phyloP scores from a whole-genome alignment of 306 rosid genomes.

The Prunus kanzakura region DNA sequence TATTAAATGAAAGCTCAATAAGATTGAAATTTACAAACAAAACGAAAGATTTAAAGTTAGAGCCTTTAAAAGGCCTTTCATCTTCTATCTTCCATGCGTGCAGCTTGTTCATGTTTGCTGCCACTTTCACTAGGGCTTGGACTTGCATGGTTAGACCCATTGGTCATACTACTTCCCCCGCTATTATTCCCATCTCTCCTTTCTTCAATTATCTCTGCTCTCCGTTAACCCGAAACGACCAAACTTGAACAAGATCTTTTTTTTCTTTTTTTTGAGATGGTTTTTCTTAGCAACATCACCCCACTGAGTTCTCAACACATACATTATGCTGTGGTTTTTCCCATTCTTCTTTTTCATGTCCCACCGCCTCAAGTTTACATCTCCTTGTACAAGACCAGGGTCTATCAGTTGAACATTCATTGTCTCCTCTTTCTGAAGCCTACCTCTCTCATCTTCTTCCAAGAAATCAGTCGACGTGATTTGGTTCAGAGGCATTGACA shows the following conservation, averaged over 20 bases:
- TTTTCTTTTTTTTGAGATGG: neutral
- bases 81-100: neutral
- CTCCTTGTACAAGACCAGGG: neutral
- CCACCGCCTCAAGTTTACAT: neutral
- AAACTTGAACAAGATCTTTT: neutral
- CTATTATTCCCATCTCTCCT: neutral
- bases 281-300: neutral
- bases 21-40: too few species aligned
- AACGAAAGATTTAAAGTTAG: too few species aligned
- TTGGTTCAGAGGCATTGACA: constrained; percentile 15
- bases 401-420: neutral
- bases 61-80: neutral
- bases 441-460: neutral
- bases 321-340: neutral
- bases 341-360: neutral
- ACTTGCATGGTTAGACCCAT: neutral
- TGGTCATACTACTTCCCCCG: too few species aligned
- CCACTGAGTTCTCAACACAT: neutral
- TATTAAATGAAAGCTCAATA: too few species aligned
- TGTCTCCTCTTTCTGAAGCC: neutral
- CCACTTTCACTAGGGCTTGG: neutral
- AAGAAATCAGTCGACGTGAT: neutral
- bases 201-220: neutral
- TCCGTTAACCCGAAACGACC: neutral
- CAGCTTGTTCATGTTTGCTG: neutral